Conservation (phyloP, 2,329 filamentous ascomycete species). For the Emmonsia crescens region DNA sequence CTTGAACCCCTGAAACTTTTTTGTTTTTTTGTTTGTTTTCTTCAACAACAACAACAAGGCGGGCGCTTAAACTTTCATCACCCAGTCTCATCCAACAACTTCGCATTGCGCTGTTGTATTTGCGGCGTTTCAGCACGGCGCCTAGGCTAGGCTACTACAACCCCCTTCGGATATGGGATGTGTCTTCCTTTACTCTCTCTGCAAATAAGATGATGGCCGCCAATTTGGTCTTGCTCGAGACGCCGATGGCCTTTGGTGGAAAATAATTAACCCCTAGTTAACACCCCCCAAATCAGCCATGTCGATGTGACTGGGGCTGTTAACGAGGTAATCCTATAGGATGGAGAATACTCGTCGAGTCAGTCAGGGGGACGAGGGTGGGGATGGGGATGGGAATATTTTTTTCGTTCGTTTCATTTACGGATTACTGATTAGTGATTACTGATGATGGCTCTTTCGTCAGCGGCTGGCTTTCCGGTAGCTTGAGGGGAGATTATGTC, state of each 20-base stretch:
- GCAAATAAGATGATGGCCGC: not conserved
- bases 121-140: constrained; percentile 10
- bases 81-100: constrained; percentile 18
- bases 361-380: too few species aligned
- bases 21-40: too few species aligned
- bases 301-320: too few species aligned
- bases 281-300: too few species aligned
- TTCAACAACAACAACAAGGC: too few species aligned
- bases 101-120: constrained; percentile 15
- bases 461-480: not conserved
- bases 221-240: not conserved
- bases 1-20: not conserved
- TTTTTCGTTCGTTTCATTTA: not conserved
- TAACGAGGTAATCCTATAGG: not conserved
- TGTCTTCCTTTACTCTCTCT: constrained; percentile 4
- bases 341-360: not conserved
- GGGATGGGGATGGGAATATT: not conserved
- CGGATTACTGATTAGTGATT: not conserved
- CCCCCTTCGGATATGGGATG: constrained; percentile 7
- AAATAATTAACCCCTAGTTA: too few species aligned
- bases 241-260: too few species aligned
- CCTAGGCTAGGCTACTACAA: constrained; percentile 11
- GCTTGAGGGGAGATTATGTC: not conserved
- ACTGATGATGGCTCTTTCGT: not conserved
- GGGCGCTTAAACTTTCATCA: not conserved